A percentile compares a stretch with the other conserved stretches of the same genome.
Conservation (phyloP, 352 stramenopile species). For the Pythium monospermum region DNA sequence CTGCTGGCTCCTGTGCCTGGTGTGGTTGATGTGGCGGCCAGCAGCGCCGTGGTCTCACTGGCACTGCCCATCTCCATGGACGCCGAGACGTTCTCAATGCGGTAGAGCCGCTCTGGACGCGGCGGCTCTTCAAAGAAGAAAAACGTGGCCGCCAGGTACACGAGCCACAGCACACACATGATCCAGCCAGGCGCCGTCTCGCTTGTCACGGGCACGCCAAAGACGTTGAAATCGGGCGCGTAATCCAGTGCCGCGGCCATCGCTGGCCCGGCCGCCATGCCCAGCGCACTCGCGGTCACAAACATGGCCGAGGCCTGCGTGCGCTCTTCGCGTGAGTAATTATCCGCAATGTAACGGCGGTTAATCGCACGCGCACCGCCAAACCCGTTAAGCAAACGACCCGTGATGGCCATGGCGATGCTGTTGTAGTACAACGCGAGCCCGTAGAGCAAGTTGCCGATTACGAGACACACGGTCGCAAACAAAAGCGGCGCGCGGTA, state of each 20-base stretch:
- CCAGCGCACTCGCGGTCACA: conserved; percentile 89
- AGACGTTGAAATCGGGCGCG: conserved; percentile 55
- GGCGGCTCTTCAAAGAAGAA: conserved; percentile 66
- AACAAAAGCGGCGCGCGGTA: conserved; percentile 86
- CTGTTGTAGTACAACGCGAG: conserved; percentile 74
- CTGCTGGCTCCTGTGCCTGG: neutral
- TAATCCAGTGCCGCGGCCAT: conserved; percentile 66
- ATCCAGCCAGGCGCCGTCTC: conserved; percentile 89
- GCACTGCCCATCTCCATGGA: conserved; percentile 32
- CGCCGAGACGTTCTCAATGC: conserved; percentile 37
- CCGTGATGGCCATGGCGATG: conserved; percentile 85
- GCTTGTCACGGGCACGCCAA: conserved; percentile 66
- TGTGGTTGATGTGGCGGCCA: conserved; percentile 21
- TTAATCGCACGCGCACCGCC: conserved; percentile 90
- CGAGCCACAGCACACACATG: conserved; percentile 77
- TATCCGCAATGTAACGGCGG: conserved; percentile 86
- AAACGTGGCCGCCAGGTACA: conserved; percentile 55
- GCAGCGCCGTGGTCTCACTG: conserved; percentile 38
- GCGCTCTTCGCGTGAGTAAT: conserved; percentile 83
- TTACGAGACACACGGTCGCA: conserved; percentile 71
- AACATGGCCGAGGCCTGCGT: conserved; percentile 91
- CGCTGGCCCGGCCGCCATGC: conserved; percentile 88
- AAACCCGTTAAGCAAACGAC: conserved; percentile 92
- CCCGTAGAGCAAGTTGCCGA: conserved; percentile 88
- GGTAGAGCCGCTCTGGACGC: conserved; percentile 38